Conservation (phyloP, 208 protist genomes). For the Vickermania spadyakhi region DNA sequence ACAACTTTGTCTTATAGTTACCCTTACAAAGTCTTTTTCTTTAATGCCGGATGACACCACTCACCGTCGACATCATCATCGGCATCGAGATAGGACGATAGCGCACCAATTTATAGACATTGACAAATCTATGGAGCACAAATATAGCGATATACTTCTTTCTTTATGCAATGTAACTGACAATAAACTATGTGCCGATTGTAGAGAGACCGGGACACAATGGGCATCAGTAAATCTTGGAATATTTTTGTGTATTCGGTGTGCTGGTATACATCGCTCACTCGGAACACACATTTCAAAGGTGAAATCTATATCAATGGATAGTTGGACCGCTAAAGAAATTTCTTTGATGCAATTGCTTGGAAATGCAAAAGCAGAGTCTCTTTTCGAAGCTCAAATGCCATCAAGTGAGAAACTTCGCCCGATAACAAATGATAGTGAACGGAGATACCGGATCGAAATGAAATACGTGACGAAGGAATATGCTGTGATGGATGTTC, state of each 20-base stretch:
- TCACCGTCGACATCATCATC: too few species aligned
- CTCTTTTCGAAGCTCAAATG: slow-evolving; percentile 44
- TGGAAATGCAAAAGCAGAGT: slow-evolving; percentile 56
- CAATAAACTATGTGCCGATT: slow-evolving; percentile 84
- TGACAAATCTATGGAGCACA: too few species aligned
- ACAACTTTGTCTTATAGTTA: too few species aligned
- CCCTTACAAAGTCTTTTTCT: too few species aligned
- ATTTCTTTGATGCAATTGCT: slow-evolving; percentile 59
- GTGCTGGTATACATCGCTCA: slow-evolving; percentile 89
- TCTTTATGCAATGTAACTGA: too few species aligned
- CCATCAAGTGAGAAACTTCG: slow-evolving; percentile 9
- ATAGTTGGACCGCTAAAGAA: slow-evolving; percentile 67
- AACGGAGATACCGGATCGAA: slow-evolving; percentile 40
- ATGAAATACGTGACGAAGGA: slow-evolving; percentile 59
- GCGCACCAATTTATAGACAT: too few species aligned
- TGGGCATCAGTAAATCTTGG: slow-evolving; percentile 89
- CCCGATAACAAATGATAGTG: slow-evolving; percentile 22
- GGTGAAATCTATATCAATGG: slow-evolving; percentile 91
- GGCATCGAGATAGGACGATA: too few species aligned
- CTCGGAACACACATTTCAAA: slow-evolving; percentile 91
- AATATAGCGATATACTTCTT: too few species aligned
- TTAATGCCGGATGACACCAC: too few species aligned
- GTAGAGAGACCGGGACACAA: slow-evolving; percentile 58
- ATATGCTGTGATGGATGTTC: slow-evolving; percentile 45
- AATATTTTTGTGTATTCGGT: slow-evolving; percentile 90